Percentiles rank a stretch among this genome's conserved stretches.
Conservation (phyloP, 2,329 filamentous ascomycete species). For the Fusarium temperatum region DNA sequence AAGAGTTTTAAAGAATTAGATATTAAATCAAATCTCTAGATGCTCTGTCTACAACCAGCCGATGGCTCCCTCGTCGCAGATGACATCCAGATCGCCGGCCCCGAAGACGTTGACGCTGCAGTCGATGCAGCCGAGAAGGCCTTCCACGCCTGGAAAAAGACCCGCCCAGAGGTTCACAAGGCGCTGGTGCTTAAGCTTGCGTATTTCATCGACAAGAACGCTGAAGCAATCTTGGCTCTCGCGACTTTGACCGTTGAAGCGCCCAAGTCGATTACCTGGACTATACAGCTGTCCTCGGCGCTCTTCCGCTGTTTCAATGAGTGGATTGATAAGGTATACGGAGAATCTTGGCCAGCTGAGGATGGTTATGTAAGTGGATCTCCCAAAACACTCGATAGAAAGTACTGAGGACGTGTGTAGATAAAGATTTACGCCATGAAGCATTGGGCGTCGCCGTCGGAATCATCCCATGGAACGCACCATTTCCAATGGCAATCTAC, state of each 20-base stretch:
- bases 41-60: background rate
- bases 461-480: accelerated
- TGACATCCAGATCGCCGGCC: background rate
- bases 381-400: too few species aligned
- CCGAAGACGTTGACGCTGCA: accelerated
- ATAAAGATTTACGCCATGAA: background rate
- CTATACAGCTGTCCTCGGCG: background rate
- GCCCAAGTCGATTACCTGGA: accelerated
- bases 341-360: accelerated
- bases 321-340: accelerated
- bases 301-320: background rate
- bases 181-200: accelerated
- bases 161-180: accelerated
- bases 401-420: background rate
- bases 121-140: accelerated
- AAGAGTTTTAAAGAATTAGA: background rate
- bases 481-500: background rate
- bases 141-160: background rate
- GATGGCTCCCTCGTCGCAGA: accelerated
- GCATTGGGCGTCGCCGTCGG: accelerated
- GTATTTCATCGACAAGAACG: accelerated
- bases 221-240: background rate
- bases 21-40: accelerated
- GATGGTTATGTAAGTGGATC: background rate
- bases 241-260: background rate